Evolutionary conservation across 495 filamentous ascomycete species (phyloP).

Genomic region (Xanthoparmelia taractica): DNA sequence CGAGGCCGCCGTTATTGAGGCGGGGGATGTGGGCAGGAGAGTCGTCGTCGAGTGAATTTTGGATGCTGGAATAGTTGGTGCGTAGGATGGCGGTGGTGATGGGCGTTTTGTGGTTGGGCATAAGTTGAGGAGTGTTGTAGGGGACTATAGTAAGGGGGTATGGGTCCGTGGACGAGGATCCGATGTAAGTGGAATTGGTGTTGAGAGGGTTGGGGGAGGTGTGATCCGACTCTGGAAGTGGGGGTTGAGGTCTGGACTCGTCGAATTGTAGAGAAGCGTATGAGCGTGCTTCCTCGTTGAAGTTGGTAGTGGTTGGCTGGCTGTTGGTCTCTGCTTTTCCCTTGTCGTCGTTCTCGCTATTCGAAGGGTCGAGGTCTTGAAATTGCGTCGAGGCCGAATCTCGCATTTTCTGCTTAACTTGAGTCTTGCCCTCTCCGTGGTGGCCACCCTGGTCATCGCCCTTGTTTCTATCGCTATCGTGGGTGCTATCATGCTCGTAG

Average conservation of each 20-base stretch:
- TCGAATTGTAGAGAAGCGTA: background rate
- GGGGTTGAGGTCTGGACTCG: background rate
- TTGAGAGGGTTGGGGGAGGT: background rate
- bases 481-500: background rate
- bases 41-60: background rate
- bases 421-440: background rate
- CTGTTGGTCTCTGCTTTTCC: background rate
- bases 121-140: no score
- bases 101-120: no score
- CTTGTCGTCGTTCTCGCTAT: background rate
- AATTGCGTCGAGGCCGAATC: background rate
- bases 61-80: background rate
- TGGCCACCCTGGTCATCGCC: background rate
- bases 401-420: background rate
- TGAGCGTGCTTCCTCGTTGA: background rate
- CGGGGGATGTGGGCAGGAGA: background rate
- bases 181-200: background rate
- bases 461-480: background rate
- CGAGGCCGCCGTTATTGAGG: background rate
- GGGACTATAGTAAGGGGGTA: background rate
- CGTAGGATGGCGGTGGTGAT: background rate
- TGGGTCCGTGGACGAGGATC: background rate
- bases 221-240: background rate
- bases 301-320: no score
- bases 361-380: background rate